Percentiles rank a stretch among this genome's conserved stretches.
These are phyloP conservation scores for Fusarium sp. DNA, from an alignment of 2,329 filamentous ascomycete genomes.

Conservation along the genomic window DNA sequence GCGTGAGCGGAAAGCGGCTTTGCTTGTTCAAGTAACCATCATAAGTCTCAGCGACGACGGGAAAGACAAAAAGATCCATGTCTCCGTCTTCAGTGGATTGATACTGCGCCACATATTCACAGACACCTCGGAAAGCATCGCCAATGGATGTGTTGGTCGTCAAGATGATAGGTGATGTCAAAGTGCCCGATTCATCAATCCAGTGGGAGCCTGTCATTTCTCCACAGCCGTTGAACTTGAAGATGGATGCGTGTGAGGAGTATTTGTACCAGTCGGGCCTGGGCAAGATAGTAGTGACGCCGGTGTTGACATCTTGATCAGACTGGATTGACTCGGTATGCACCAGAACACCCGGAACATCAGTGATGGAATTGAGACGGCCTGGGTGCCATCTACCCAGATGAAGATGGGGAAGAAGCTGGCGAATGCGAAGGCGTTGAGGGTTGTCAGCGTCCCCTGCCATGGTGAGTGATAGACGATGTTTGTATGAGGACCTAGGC, in stretches of 20 bases:
- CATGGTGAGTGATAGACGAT: no score
- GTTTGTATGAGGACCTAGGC: no score
- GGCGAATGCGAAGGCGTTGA: conserved; percentile 49
- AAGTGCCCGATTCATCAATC: conserved; percentile 68
- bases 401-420: conserved; percentile 55
- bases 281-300: conserved; percentile 60
- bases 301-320: conserved; percentile 55
- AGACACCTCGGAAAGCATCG: conserved; percentile 66
- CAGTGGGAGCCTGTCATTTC: conserved; percentile 70
- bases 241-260: conserved; percentile 60
- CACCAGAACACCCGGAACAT: conserved; percentile 59
- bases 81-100: conserved; percentile 53
- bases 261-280: conserved; percentile 55
- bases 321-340: conserved; percentile 56
- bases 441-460: not conserved
- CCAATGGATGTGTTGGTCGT: conserved; percentile 68
- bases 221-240: conserved; percentile 71
- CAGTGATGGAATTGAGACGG: conserved; percentile 60
- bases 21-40: conserved; percentile 70
- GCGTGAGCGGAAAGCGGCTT: conserved; percentile 61
- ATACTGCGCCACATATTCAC: conserved; percentile 62
- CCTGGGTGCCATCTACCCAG: conserved; percentile 57
- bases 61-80: conserved; percentile 63
- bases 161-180: conserved; percentile 67
- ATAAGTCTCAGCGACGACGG: conserved; percentile 70